phyloP scores from a whole-genome alignment of 345 rosid species.

The Linum lewisii region DNA sequence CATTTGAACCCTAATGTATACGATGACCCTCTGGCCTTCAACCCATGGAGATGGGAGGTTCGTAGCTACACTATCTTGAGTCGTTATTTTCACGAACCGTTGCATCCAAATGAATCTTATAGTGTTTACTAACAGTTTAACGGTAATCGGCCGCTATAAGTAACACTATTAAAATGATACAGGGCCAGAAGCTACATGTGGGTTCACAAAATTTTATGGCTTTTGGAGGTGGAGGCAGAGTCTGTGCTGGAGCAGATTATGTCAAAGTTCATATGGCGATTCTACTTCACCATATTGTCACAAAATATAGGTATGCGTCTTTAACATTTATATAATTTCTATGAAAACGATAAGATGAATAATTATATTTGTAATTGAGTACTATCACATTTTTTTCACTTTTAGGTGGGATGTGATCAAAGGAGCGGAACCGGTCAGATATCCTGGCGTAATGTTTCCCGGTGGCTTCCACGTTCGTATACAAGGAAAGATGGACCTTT shows the following conservation, averaged over 20 bases:
- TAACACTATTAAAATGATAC: not conserved
- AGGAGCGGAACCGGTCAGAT: slow-evolving; percentile 1
- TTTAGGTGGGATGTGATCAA: slow-evolving; percentile 17
- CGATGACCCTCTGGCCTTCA: slow-evolving; percentile 15
- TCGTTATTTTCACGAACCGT: too few relatives aligned
- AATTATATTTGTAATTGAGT: too few relatives aligned
- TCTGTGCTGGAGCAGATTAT: not conserved
- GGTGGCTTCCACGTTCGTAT: slow-evolving; percentile 12
- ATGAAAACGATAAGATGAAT: too few relatives aligned
- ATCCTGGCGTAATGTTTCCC: slow-evolving; percentile 7
- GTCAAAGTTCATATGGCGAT: not conserved
- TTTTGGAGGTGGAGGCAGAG: slow-evolving; percentile 19
- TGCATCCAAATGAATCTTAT: too few relatives aligned
- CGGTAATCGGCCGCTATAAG: too few relatives aligned
- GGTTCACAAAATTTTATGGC: slow-evolving; percentile 20
- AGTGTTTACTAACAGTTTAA: too few relatives aligned
- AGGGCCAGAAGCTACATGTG: slow-evolving; percentile 2
- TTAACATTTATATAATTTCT: too few relatives aligned
- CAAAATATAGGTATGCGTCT: not conserved
- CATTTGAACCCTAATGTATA: slow-evolving; percentile 15
- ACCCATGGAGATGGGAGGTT: slow-evolving; percentile 31
- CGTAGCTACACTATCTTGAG: too few relatives aligned
- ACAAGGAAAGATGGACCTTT: too few relatives aligned
- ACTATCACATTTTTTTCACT: too few relatives aligned
- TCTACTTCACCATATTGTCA: not conserved